Evolutionary conservation across 2,329 filamentous ascomycete species (phyloP), one percentile per base, ranked within the genome.

Genomic region (Pseudogymnoascus sp.): DNA sequence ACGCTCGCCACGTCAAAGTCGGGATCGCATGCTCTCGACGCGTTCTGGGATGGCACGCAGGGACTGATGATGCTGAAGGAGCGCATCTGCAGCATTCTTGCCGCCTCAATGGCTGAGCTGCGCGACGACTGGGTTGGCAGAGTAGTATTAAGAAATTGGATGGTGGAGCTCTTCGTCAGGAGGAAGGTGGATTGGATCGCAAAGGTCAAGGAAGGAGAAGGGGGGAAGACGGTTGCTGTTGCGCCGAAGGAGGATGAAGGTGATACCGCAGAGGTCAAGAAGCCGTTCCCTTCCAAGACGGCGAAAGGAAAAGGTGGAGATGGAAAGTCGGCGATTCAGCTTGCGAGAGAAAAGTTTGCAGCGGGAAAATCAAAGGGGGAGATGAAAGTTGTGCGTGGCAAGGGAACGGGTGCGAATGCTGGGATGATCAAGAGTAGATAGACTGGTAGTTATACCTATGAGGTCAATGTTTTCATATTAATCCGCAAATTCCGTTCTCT

Each of bases 101-200:
- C 80, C 0, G 77, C 81, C 62, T 80, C 83, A 63, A 87, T 90
- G 71, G 73, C 77, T n/a, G 70, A 76, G 0, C 73, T 90, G 16
- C 80, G 87, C n/a, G 85, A 89, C 64, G 86, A 83, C 1, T 83
- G 81, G 37, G 80, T 85, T 21, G 88, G 88, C 1, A 78, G 87
- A 36, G 85, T 84, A 2, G 86, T 90, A 10, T 90, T 87, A 86
- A 80, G 85, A 67, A 90, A 90, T 70, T 91, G 88, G 87, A 82
- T 80, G 37, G 87, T 90, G 83, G 88, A 91, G 73, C 74, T 88
- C 5, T 90, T 87, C 74, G 87, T 86, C 71, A 78, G 86, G 29
- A 77, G 81, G 62, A 77, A 84, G 42, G 78, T 77, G 5, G 86
- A 89, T 63, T 91, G 88, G 88, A 79, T 86, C 64, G 78, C 78